Evolutionary conservation across 2,329 filamentous ascomycete species (phyloP), one percentile per base, ranked within the genome.

Genomic region (Fusarium buharicum): DNA sequence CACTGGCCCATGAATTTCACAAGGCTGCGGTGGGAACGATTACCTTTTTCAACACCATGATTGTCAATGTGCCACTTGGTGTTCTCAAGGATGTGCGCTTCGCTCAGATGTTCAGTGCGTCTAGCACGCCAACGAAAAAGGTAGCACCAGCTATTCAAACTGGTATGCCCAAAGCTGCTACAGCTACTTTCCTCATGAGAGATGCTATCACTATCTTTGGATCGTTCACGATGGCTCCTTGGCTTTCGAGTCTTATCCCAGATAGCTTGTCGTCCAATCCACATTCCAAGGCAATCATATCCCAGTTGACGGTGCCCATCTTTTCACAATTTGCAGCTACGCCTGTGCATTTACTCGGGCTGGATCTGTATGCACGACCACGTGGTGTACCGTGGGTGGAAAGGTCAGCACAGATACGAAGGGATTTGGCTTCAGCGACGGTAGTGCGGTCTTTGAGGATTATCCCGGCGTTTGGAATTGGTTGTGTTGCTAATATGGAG

Each of bases 131-230:
- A 1, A 47, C 27, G 2, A 41, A 51, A 3, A 51, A 44, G 40
- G 49, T 38, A 8, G 52, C 52, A 1, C 41, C 66, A 4, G 47
- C 54, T 4, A 49, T 53, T 6, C 57, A 49, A 9, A 49, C 53
- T 1, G 63, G 51, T 3, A 43, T 73, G 0, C 66, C 71, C 0
- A 64, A 52, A n/a, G 64, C 70, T 2, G 69, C 69, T 1, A 69
- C 70, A 1, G 63, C 64, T 7, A 61, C 71, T 0, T 75, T 75
- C 6, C 55, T 75, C 0, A 48, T 73, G 4, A 59, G 73, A 44
- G 73, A 75, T 38, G 69, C 67, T 1, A 58, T 75, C 16, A 75
- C 73, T 0, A 72, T 75, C 17, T 75, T 74, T 48, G 73, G 73
- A 0, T 75, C 72, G 0, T 74, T 75, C 14, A 71, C 69, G 0